Evolutionary conservation across 768 basidiomycete species (phyloP).

Genomic region (Mycena filopes): DNA sequence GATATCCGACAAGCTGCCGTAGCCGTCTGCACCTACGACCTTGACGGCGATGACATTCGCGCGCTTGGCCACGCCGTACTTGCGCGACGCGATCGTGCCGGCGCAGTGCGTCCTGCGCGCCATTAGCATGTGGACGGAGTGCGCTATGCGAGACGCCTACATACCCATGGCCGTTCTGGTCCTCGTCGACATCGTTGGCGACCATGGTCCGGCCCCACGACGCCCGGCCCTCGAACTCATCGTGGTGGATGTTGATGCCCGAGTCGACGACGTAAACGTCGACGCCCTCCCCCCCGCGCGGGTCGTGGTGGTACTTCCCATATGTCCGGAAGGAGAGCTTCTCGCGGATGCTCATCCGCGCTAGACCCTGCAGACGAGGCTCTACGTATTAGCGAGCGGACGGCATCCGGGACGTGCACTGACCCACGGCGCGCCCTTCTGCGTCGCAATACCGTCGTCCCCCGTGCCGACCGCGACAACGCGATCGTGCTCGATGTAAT

Average conservation of each 20-base stretch:
- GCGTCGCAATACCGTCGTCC: conserved; percentile 64
- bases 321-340: conserved; percentile 85
- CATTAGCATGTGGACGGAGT: too few species aligned
- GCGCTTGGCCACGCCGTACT: conserved; percentile 96
- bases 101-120: conserved; percentile 84
- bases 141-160: too few species aligned
- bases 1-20: conserved; percentile 95
- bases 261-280: conserved; percentile 92
- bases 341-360: conserved; percentile 89
- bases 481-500: conserved; percentile 94
- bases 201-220: conserved; percentile 95
- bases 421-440: conserved; percentile 90
- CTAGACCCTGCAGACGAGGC: conserved; percentile 92
- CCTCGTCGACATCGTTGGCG: conserved; percentile 86
- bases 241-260: conserved; percentile 88
- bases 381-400: conserved; percentile 34
- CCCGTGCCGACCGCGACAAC: conserved; percentile 87
- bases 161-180: conserved; percentile 96
- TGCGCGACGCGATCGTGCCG: conserved; percentile 93
- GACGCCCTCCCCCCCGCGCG: conserved; percentile 87
- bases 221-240: conserved; percentile 90
- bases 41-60: conserved; percentile 92
- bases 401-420: conserved; percentile 73
- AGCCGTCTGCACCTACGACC: conserved; percentile 92
- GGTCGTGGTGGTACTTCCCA: conserved; percentile 80